Base-by-base conservation (phyloP, 2,329 filamentous ascomycete genomes). In the Celoporthe dispersa region DNA sequence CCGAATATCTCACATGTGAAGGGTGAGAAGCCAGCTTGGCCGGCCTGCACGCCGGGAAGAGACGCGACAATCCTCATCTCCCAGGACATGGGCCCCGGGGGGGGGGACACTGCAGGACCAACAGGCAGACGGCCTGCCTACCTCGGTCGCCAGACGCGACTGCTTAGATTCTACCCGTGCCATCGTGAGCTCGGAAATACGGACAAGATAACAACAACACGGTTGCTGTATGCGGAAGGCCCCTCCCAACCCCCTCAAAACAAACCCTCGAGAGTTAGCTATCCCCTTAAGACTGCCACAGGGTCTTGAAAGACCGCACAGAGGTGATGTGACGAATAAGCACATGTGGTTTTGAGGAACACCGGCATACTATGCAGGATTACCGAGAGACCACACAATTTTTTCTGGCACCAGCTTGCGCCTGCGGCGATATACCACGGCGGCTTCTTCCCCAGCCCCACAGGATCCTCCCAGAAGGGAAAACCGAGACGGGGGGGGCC, bases 381-480 rank as follows among this genome's bases (percentile, higher is more conserved):
- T 39, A n/a, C 31, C n/a, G n/a, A 51, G n/a, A 48, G 19, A n/a
- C 19, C 28, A 11, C 35, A 41, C 16, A 25, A n/a, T n/a, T n/a
- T 19, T 37, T 33, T 51, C 31, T 39, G 25, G 59, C 61, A 9
- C n/a, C 25, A n/a, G 14, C 55, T 33, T 53, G 37, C 35, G 33
- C n/a, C 51, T 66, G 22, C 48, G 31, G 22, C 48, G 31, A 31
- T 22, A 31, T 33, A 25, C n/a, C 12, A 14, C 12, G 19, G 53
- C 60, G 33, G 64, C 53, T 57, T 67, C 28, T 39, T 11, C 2
- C 2, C 22, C 64, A 48, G 65, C 37, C 37, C 28, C 65, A 59
- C 65, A 44, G 41, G n/a, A 53, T 44, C 25, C 37, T 59, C 64
- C 51, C 35, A 66, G 28, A 48, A n/a, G 25, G 64, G 64, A 9